phyloP scores from a whole-genome alignment of 2,329 filamentous ascomycete genomes.

The Colletotrichum tropicale region DNA sequence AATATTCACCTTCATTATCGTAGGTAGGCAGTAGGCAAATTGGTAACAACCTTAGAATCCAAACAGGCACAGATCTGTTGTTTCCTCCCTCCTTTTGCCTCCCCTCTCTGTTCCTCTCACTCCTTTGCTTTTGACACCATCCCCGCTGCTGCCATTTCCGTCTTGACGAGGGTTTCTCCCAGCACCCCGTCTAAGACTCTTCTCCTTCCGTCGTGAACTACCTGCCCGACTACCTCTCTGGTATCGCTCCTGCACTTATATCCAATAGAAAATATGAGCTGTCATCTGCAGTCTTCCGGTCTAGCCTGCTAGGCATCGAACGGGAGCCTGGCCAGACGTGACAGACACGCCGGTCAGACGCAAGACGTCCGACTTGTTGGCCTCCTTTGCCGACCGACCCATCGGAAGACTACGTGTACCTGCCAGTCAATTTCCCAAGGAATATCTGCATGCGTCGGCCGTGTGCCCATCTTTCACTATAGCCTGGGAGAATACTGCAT shows the following conservation, averaged over 20 bases:
- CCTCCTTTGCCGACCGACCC: background rate
- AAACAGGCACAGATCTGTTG: background rate
- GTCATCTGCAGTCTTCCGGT: slow-evolving; percentile 5
- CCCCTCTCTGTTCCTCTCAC: background rate
- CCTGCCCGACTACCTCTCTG: background rate
- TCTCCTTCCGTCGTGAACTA: background rate
- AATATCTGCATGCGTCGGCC: background rate
- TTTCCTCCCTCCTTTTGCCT: background rate
- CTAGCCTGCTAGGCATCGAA: background rate
- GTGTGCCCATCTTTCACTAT: background rate
- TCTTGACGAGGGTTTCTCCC: background rate
- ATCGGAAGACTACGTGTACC: background rate
- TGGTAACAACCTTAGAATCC: background rate
- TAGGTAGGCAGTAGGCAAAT: background rate
- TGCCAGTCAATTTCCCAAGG: background rate
- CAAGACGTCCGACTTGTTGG: background rate
- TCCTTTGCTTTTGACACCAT: background rate
- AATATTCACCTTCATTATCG: background rate
- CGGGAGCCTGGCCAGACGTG: background rate
- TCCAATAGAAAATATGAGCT: background rate
- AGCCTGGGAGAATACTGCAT: background rate
- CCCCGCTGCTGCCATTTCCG: background rate
- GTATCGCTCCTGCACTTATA: background rate
- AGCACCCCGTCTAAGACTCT: background rate
- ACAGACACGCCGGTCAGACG: background rate